Conservation (phyloP, 75 land plant species). For the Adiantum capillusveneris region DNA sequence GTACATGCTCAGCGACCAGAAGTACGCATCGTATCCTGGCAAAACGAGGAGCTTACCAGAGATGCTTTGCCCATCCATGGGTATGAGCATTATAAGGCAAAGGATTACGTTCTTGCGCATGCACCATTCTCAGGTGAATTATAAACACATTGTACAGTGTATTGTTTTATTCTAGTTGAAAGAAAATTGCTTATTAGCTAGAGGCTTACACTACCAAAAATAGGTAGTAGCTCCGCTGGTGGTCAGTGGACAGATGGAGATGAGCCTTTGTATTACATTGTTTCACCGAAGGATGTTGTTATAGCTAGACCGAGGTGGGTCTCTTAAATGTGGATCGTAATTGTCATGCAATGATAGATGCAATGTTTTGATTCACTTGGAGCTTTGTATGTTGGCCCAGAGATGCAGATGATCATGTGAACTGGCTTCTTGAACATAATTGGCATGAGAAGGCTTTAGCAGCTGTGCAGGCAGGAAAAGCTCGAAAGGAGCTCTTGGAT, state of each 20-base stretch:
- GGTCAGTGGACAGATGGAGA: conserved; percentile 97
- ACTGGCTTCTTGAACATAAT: conserved; percentile 91
- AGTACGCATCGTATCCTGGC: conserved; percentile 82
- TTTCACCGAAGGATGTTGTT: conserved; percentile 94
- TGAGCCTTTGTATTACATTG: conserved; percentile 88
- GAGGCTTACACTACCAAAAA: too few species aligned
- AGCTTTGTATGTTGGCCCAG: conserved; percentile 24
- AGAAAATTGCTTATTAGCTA: too few species aligned
- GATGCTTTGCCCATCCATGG: conserved; percentile 94
- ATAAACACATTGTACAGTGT: too few species aligned
- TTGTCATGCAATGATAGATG: too few species aligned
- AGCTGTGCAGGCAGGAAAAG: conserved; percentile 88
- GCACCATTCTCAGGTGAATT: conserved; percentile 65
- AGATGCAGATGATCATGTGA: conserved; percentile 94
- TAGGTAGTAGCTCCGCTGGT: conserved; percentile 87
- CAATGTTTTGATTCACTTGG: too few species aligned
- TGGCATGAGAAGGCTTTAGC: conserved; percentile 90
- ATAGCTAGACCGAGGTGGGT: conserved; percentile 91
- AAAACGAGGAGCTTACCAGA: conserved; percentile 88
- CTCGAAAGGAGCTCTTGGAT: conserved; percentile 75
- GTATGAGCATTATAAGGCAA: conserved; percentile 95
- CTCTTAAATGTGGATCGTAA: background rate
- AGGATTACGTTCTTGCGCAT: conserved; percentile 90
- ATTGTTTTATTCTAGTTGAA: too few species aligned
- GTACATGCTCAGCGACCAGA: conserved; percentile 96